Evolutionary conservation across 495 filamentous ascomycete species (phyloP), one percentile per base, ranked within the genome.

Genomic region (Jackrogersella minutella): DNA sequence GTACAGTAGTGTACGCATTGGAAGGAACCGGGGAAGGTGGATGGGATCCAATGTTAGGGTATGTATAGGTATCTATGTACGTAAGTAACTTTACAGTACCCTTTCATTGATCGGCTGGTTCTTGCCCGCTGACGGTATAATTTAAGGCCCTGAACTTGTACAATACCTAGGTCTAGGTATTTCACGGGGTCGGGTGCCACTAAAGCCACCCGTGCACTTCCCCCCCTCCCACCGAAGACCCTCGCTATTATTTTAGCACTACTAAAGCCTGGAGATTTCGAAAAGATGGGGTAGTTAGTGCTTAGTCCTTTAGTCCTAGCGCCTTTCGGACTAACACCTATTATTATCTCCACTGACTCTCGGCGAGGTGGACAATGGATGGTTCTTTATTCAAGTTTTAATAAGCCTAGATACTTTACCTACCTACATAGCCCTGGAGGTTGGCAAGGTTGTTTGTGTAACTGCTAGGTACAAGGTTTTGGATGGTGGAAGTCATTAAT

Each of bases 251-350:
- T 49, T 65, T 69, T 59, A 68, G 54, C 41, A 50, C 39, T 36
- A 26, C 22, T 44, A 51, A 56, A 52, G 55, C 66, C 60, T 69
- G 60, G 60, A 64, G 61, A 57, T 58, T 54, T 37, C 17, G 5
- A 69, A 69, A 69, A 69, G 66, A 69, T 69, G 66, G 66, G 66
- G 66, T 69, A 65, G 64, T 3, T 46, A 44, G 17, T 21, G 16
- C 49, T 24, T 22, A 30, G 26, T 30, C 7, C 2, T 14, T 5
- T 17, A 52, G 24, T 16, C 28, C 41, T 57, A 61, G 43, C 24
- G 47, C 36, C 24, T 22, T 40, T 63, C 33, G 46, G 58, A 56
- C 47, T 62, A 62, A 54, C 13, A 61, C 49, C 33, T 0, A 51
- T 54, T 36, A 9, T 37, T 36, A 44, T 55, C 40, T 47, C 39